Evolutionary conservation across 1,284 basidiomycete genomes (phyloP).

Genomic region (Cerioporus squamosus): DNA sequence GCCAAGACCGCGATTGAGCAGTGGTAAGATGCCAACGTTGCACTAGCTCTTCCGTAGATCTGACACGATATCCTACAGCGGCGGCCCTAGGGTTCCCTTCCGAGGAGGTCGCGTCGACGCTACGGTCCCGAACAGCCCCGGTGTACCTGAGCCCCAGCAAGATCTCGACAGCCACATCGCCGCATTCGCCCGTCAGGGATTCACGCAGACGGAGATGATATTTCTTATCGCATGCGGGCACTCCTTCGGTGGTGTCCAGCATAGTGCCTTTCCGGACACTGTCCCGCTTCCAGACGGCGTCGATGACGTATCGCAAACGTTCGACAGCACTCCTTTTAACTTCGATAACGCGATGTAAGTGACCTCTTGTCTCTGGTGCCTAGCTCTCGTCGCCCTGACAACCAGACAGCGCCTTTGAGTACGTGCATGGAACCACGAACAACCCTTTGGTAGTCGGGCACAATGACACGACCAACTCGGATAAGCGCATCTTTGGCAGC

Average conservation of each 20-base stretch:
- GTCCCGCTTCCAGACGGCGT: conserved; percentile 8
- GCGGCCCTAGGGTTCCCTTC: conserved; percentile 27
- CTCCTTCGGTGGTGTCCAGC: conserved; percentile 32
- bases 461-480: conserved; percentile 25
- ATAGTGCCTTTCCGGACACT: conserved; percentile 31
- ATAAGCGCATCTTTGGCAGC: conserved; percentile 26
- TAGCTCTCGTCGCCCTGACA: too few species aligned
- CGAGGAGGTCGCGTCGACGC: conserved; percentile 34
- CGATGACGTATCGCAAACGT: conserved; percentile 13
- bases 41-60: too few species aligned
- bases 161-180: conserved; percentile 20
- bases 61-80: background rate
- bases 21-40: conserved; percentile 10
- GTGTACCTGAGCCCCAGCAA: conserved; percentile 34
- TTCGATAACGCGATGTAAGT: conserved; percentile 25
- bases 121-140: conserved; percentile 22
- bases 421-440: conserved; percentile 20
- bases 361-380: background rate
- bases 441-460: conserved; percentile 25
- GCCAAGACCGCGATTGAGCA: conserved; percentile 25
- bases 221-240: conserved; percentile 34
- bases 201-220: conserved; percentile 31
- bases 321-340: conserved; percentile 19
- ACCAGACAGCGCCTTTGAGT: conserved; percentile 22
- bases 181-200: conserved; percentile 29